Conservation (phyloP, 805 yeast genomes). For the Metschnikowia picachoensis region DNA sequence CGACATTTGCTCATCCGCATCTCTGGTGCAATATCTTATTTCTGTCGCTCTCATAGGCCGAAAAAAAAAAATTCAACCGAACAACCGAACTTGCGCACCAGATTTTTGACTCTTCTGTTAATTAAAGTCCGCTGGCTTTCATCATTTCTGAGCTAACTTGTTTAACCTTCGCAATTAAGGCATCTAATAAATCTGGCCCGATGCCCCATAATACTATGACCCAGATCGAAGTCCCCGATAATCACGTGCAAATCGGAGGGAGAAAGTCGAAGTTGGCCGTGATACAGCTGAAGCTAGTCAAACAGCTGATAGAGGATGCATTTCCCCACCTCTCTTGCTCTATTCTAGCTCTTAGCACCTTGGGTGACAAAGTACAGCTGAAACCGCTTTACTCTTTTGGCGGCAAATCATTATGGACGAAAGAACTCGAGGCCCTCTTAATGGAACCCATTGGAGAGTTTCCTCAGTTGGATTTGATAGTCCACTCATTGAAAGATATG, state of each 20-base stretch:
- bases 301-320: constrained; percentile 49
- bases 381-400: constrained; percentile 92
- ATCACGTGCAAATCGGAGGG: constrained; percentile 67
- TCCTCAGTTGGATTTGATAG: constrained; percentile 79
- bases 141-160: too few relatives aligned
- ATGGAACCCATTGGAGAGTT: constrained; percentile 57
- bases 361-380: constrained; percentile 85
- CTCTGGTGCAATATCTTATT: constrained; percentile 1
- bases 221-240: constrained; percentile 23
- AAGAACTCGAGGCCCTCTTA: constrained; percentile 80
- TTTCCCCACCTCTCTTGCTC: constrained; percentile 71
- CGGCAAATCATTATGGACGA: constrained; percentile 95
- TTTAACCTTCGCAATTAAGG: too few relatives aligned
- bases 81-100: constrained; percentile 6
- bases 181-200: background rate
- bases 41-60: constrained; percentile 14
- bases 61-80: constrained; percentile 1
- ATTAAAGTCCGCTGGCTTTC: too few relatives aligned
- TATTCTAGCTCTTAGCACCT: constrained; percentile 73
- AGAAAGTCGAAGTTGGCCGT: constrained; percentile 87
- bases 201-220: constrained; percentile 23
- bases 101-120: background rate
- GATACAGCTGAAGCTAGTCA: constrained; percentile 75
- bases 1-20: background rate
- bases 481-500: constrained; percentile 89